Evolutionary conservation across 2,329 filamentous ascomycete genomes (phyloP), one percentile per base, ranked within the genome.

Genomic region (Basipetospora sp.): DNA sequence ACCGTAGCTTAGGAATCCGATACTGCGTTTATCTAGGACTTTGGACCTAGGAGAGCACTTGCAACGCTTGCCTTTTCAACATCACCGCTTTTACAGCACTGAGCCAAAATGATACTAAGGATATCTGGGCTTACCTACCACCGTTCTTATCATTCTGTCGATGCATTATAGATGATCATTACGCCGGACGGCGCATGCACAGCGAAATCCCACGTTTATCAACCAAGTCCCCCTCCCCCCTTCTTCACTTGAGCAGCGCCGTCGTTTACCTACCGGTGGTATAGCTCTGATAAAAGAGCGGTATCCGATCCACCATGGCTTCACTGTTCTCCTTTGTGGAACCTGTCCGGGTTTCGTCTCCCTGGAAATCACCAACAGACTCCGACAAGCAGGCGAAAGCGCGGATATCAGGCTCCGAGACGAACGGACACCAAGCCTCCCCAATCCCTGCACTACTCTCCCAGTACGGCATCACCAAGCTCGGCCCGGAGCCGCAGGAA

Each of bases 321-420:
- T 94, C 88, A 10, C 84, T 98, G 47, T 98, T 98, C 55, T 94
- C 88, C 0, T 98, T 83, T 54, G 85, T 84, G 3, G 80, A 94
- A 46, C 84, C 86, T 32, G 83, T 84, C 2, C 69, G 83, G 55
- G 85, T 96, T 26, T 80, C 82, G 11, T 96, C 88, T 14, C 90
- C 90, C 13, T 98, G 90, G 90, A 70, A 80, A 36, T 74, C 67
- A 9, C 69, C 77, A 1, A 62, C 65, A 28, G 63, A 64, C 29
- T 46, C 59, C 19, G 56, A 38, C 54, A 57, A 52, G 38, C 45
- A 51, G 19, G 59, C 47, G 50, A 58, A 35, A 20, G 43, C 42
- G 32, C 42, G 45, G 4, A 41, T 48, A 44, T 43, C 42, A 43
- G 42, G 45, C 51, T 15, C 55, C 55, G 38, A 25, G 22, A 11